Base-by-base conservation (phyloP, 441 rosid species). In the Populus hybrid region DNA sequence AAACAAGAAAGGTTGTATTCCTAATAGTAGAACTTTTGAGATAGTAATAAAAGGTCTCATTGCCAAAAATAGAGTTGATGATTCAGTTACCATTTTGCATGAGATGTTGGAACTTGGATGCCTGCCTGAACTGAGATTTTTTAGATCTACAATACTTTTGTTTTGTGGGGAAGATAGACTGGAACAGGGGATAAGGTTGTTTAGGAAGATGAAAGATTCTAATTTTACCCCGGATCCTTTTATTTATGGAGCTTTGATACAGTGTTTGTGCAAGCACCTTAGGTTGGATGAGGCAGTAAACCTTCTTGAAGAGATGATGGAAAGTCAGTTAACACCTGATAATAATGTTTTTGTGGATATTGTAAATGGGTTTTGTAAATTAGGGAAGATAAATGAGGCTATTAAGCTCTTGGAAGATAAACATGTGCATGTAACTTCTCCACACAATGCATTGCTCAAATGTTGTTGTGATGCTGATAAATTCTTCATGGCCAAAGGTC, bases 11-110 rank as follows among this genome's bases (percentile, higher is more conserved):
- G 84, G 86, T 8, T 86, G 85, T 69, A 26, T 40, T 79, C 88
- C 89, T 24, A 84, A 84, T 61, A 65, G 86, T 75, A 81, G 78
- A 78, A 90, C 91, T 6, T 88, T 85, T 40, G 87, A 90, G 81
- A 78, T 35, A 23, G 23, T 50, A 24, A 42, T 66, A 3, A 65
- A 70, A 38, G 34, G 57, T 6, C 63, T 65, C 2, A n/a, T 40
- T 8, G 10, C 16, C n/a, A 23, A 42, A 9, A 36, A 70, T 5
- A 78, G 76, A 76, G 82, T 82, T 10, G 76, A 84, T 78, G 89
- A 88, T 69, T 78, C 87, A 1, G 64, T 81, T 75, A 18, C 23
- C 23, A 70, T 87, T 84, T 86, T 90, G 79, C 59, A 66, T 35
- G 86, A 88, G 72, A 85, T 88, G 89, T 76, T 84, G 36, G 79